These are phyloP conservation scores for Tolypocladium paradoxum DNA, from an alignment of 2,329 filamentous ascomycete species.

Conservation along the genomic window DNA sequence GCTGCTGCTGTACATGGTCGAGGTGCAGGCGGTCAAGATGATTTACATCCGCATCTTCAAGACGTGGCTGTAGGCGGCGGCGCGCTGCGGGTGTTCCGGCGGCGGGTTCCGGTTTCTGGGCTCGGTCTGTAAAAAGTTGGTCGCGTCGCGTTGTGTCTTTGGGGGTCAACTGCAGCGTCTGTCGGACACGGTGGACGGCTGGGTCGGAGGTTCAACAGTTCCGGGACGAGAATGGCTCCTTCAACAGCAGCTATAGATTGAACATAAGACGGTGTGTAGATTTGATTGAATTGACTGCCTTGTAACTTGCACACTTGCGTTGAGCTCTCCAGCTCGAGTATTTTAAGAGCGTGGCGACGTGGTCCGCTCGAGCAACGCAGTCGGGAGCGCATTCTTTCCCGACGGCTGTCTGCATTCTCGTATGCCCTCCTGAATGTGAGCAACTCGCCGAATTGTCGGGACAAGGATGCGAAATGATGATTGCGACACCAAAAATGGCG, in stretches of 20 bases:
- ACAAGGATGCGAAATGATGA: too few species aligned
- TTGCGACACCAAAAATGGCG: background rate
- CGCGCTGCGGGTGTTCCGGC: background rate
- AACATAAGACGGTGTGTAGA: background rate
- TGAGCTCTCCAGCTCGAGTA: background rate
- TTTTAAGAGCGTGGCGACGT: background rate
- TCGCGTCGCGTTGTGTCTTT: background rate
- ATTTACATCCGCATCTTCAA: constrained; percentile 14
- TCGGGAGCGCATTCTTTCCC: background rate
- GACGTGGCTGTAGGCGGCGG: constrained; percentile 10
- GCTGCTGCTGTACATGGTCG: constrained; percentile 12
- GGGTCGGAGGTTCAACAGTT: background rate
- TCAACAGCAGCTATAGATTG: background rate
- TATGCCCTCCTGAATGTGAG: too few species aligned
- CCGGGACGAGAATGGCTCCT: background rate
- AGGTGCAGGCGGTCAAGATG: constrained; percentile 17
- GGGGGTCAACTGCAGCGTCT: background rate
- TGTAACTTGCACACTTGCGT: background rate
- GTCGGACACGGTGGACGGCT: background rate
- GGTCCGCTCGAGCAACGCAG: background rate
- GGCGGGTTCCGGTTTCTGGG: background rate
- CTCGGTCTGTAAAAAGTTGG: background rate
- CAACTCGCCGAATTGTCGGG: too few species aligned
- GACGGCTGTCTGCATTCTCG: too few species aligned
- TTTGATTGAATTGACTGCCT: background rate